A percentile compares a stretch with the other conserved stretches of the same genome.
phyloP scores from a whole-genome alignment of 2,329 filamentous ascomycete species.

The Botrytis pseudocinerea region DNA sequence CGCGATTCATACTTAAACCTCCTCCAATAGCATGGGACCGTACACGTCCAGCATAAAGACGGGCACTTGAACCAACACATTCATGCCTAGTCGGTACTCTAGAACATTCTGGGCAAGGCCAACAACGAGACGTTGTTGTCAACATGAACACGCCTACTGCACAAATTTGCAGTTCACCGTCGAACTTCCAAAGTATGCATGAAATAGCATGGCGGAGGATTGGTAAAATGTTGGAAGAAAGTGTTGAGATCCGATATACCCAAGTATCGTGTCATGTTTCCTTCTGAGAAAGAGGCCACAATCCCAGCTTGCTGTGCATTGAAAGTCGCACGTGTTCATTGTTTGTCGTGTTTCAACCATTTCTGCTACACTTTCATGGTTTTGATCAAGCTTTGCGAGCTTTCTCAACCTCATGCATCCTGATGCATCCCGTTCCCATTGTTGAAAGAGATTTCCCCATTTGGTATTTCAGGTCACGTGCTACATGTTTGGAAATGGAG shows the following conservation, averaged over 20 bases:
- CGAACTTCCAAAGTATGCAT: not conserved
- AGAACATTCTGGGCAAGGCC: conserved; percentile 15
- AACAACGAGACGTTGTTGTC: conserved; percentile 17
- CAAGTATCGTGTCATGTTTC: not conserved
- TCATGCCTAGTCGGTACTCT: not conserved
- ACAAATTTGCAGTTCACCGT: not conserved
- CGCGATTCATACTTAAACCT: not conserved
- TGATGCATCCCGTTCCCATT: too few species aligned
- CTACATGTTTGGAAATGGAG: not conserved
- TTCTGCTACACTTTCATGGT: not conserved
- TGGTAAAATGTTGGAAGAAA: not conserved
- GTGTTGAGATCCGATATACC: not conserved
- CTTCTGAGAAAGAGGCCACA: not conserved
- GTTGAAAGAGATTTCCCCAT: not conserved
- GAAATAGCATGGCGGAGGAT: not conserved
- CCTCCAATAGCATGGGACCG: not conserved
- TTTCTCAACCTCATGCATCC: not conserved
- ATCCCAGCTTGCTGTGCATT: not conserved
- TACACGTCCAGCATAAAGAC: conserved; percentile 16
- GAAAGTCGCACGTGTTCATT: not conserved
- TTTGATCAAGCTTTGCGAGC: not conserved
- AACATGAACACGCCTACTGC: conserved; percentile 9
- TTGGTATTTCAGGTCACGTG: not conserved
- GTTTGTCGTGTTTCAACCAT: not conserved
- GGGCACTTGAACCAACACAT: not conserved